These are phyloP conservation scores for Albatrellus sp. DNA, from an alignment of 1,284 basidiomycete species.

Conservation along the genomic window DNA sequence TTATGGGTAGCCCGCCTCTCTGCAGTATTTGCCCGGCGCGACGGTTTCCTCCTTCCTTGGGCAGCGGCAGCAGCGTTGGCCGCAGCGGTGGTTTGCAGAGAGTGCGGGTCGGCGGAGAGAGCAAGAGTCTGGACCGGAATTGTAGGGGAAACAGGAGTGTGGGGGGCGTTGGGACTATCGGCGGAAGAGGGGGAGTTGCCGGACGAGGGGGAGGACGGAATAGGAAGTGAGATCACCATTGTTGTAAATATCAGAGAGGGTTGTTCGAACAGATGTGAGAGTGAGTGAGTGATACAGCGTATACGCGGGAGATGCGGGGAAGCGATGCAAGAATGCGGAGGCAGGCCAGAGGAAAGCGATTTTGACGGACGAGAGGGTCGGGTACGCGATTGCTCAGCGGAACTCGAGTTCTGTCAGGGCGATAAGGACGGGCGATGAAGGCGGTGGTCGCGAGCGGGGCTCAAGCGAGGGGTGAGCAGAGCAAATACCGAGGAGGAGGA, in stretches of 20 bases:
- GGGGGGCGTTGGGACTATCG: conserved; percentile 33
- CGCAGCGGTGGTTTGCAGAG: conserved; percentile 16
- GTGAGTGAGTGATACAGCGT: conserved; percentile 7
- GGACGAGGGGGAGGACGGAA: conserved; percentile 31
- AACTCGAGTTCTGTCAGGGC: conserved; percentile 22
- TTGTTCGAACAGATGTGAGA: conserved; percentile 14
- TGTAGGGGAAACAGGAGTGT: conserved; percentile 36
- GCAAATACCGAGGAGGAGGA: not conserved
- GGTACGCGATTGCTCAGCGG: conserved; percentile 51
- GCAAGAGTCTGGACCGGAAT: conserved; percentile 24
- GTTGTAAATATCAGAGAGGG: conserved; percentile 9
- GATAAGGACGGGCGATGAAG: conserved; percentile 11
- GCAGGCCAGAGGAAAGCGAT: not conserved
- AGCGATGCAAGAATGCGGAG: not conserved
- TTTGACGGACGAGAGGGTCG: conserved; percentile 9
- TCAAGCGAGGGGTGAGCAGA: conserved; percentile 5
- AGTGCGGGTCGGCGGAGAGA: conserved; percentile 20
- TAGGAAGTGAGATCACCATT: conserved; percentile 45
- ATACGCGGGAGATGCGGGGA: conserved; percentile 10
- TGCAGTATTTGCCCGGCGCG: conserved; percentile 80
- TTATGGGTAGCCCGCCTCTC: conserved; percentile 92
- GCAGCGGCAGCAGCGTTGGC: conserved; percentile 13
- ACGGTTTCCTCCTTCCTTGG: conserved; percentile 58
- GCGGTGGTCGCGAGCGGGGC: conserved; percentile 17
- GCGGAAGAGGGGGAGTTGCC: conserved; percentile 29